Percentiles rank a stretch among this genome's conserved stretches.
These are phyloP conservation scores for Pichia scutulata DNA, from an alignment of 805 yeast genomes.

Conservation along the genomic window DNA sequence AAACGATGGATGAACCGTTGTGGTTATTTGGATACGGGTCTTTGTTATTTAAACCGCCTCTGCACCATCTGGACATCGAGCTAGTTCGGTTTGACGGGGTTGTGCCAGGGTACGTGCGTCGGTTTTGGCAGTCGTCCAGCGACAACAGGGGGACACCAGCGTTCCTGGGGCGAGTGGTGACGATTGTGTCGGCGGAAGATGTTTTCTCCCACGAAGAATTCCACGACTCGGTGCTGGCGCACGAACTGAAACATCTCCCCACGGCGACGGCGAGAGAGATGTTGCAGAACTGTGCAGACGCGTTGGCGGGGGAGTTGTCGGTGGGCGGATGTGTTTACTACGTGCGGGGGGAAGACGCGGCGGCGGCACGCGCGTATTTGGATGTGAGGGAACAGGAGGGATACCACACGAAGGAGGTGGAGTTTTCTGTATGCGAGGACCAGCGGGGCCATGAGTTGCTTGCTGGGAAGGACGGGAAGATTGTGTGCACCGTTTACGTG, in stretches of 20 bases:
- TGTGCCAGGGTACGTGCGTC: not conserved
- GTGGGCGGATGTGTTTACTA: not conserved
- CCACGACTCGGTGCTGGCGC: not conserved
- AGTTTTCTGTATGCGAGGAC: not conserved
- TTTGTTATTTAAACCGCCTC: conserved; percentile 2
- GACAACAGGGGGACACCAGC: not conserved
- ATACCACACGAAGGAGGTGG: not conserved
- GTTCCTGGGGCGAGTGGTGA: not conserved
- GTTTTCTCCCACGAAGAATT: not conserved
- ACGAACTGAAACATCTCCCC: not conserved
- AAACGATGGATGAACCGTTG: not conserved
- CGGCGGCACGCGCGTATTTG: not conserved
- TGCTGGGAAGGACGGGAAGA: not conserved
- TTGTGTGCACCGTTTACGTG: conserved; percentile 60
- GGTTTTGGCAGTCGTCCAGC: not conserved
- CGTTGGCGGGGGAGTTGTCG: not conserved
- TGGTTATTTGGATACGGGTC: conserved; percentile 8
- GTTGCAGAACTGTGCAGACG: not conserved
- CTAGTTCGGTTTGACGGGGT: not conserved
- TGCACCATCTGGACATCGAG: conserved; percentile 1
- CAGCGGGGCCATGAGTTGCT: not conserved
- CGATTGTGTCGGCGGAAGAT: not conserved
- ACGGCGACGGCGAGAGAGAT: not conserved
- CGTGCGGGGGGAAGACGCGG: not conserved
- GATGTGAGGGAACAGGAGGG: not conserved